Evolutionary conservation across 306 rosid species (phyloP).

Genomic region (Hippophae rhamnoides): DNA sequence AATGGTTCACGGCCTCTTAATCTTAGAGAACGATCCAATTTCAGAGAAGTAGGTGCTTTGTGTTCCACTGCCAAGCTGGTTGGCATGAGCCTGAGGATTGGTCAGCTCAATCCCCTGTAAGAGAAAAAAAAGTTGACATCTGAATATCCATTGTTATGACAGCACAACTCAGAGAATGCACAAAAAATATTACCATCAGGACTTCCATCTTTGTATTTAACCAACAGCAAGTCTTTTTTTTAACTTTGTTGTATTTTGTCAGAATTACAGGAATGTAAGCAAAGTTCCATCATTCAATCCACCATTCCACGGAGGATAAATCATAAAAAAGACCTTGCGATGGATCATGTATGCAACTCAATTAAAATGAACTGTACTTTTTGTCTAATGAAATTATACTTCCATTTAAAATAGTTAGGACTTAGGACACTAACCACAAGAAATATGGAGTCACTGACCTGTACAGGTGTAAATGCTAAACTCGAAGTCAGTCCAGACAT

Average conservation of each 20-base stretch:
- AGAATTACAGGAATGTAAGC: too few species aligned
- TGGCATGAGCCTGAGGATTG: conserved; percentile 91
- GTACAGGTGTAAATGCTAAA: conserved; percentile 96
- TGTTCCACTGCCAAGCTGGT: conserved; percentile 91
- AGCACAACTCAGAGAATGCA: too few species aligned
- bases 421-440: background rate
- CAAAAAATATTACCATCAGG: too few species aligned
- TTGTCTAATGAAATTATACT: background rate
- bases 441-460: conserved; percentile 35
- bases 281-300: too few species aligned
- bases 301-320: too few species aligned
- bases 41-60: conserved; percentile 95
- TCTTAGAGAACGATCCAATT: conserved; percentile 90
- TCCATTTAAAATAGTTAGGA: too few species aligned
- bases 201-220: too few species aligned
- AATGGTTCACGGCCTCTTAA: conserved; percentile 52
- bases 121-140: background rate
- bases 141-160: background rate
- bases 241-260: too few species aligned
- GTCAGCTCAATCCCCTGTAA: conserved; percentile 86
- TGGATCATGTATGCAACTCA: too few species aligned
- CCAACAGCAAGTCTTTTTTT: too few species aligned
- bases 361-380: background rate
- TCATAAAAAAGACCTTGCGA: too few species aligned
- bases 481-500: conserved; percentile 88